phyloP scores from a whole-genome alignment of 768 basidiomycete genomes.

The Termitomyces bulborhizus region DNA sequence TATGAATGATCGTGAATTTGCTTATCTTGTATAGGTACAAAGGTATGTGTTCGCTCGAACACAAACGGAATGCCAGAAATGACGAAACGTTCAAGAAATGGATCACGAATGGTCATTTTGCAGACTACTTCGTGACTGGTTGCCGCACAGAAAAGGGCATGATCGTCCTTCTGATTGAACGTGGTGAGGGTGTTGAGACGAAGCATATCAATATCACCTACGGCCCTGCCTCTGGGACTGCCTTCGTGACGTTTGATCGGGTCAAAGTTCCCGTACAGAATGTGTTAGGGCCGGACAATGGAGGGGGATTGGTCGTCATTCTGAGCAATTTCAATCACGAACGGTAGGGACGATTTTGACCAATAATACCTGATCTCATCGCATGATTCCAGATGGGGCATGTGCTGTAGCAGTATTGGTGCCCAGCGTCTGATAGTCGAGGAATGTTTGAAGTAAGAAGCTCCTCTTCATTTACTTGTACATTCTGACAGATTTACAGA shows the following conservation, averaged over 20 bases:
- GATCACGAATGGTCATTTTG: conserved; percentile 39
- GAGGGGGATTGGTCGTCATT: conserved; percentile 40
- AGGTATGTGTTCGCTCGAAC: conserved; percentile 2
- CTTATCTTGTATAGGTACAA: conserved; percentile 6
- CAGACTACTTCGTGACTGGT: conserved; percentile 47
- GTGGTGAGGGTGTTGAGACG: conserved; percentile 17
- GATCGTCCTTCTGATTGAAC: conserved; percentile 11
- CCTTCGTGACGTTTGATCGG: conserved; percentile 18
- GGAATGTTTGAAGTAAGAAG: conserved; percentile 63
- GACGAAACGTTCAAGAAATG: conserved; percentile 11
- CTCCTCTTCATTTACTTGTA: too few relatives aligned
- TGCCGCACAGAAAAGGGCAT: conserved; percentile 42
- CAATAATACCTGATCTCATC: neutral
- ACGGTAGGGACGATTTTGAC: conserved; percentile 36
- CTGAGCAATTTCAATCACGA: conserved; percentile 86
- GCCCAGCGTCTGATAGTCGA: conserved; percentile 61
- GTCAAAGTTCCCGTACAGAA: conserved; percentile 45
- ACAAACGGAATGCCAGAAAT: neutral
- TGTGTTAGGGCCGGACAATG: conserved; percentile 46
- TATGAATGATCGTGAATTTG: conserved; percentile 4
- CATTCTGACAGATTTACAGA: conserved; percentile 12
- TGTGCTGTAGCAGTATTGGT: conserved; percentile 50
- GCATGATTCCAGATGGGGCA: conserved; percentile 47
- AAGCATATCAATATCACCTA: conserved; percentile 29
- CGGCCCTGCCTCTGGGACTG: conserved; percentile 58